These are phyloP conservation scores for Grigorovia yakushimaensis DNA, from an alignment of 805 yeast genomes.

Conservation along the genomic window DNA sequence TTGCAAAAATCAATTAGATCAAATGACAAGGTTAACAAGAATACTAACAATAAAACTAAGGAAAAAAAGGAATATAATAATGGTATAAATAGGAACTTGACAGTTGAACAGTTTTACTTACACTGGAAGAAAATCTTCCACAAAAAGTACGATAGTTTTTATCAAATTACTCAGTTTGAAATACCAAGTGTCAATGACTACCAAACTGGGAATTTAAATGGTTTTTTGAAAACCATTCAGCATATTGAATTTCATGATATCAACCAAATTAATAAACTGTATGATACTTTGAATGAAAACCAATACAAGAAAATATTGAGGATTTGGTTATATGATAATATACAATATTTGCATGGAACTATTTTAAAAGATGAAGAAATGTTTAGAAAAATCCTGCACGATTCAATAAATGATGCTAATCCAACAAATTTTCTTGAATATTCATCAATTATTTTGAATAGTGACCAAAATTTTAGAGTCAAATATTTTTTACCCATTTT, in stretches of 20 bases:
- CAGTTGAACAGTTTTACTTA: background rate
- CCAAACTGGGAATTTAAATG: background rate
- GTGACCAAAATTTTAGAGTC: constrained; percentile 11
- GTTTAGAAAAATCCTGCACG: constrained; percentile 14
- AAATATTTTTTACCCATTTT: constrained; percentile 11
- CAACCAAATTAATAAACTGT: background rate
- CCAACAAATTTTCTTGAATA: constrained; percentile 14
- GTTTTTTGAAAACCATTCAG: background rate
- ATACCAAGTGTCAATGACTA: background rate
- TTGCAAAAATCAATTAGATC: background rate
- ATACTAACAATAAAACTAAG: background rate
- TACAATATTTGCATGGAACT: background rate
- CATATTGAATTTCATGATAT: background rate
- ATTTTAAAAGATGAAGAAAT: constrained; percentile 11
- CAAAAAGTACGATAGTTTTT: background rate
- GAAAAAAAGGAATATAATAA: background rate
- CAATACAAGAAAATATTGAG: constrained; percentile 12
- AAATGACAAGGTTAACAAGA: background rate
- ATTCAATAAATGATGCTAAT: constrained; percentile 12
- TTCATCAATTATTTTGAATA: constrained; percentile 16
- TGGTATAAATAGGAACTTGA: too few species aligned
- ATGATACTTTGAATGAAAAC: background rate
- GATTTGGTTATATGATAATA: constrained; percentile 13
- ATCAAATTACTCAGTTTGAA: background rate
- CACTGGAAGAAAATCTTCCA: background rate